These are phyloP conservation scores for Starmerella floricola DNA, from an alignment of 805 yeast species.

Conservation along the genomic window DNA sequence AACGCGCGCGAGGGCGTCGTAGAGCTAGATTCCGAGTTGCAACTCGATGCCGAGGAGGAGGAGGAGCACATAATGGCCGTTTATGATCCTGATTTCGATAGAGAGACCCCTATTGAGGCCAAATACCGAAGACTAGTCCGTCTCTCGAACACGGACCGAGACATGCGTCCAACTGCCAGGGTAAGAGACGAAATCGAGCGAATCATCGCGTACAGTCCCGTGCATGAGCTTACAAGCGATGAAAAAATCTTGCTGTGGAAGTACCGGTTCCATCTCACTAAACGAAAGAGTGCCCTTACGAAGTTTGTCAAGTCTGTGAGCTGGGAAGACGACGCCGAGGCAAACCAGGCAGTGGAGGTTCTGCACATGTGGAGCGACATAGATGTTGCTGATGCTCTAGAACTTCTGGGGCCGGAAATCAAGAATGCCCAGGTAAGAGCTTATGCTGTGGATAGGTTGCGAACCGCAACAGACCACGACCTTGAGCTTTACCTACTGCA, in stretches of 20 bases:
- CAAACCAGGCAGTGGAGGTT: slow-evolving; percentile 62
- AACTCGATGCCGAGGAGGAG: slow-evolving; percentile 13
- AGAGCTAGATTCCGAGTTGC: not conserved
- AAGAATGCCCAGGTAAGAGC: slow-evolving; percentile 61
- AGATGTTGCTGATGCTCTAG: slow-evolving; percentile 76
- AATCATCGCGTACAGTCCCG: slow-evolving; percentile 70
- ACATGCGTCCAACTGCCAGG: slow-evolving; percentile 77
- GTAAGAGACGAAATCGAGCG: slow-evolving; percentile 58
- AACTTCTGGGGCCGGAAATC: slow-evolving; percentile 68
- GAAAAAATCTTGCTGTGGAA: slow-evolving; percentile 87
- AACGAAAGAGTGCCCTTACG: slow-evolving; percentile 54
- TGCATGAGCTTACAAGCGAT: slow-evolving; percentile 63
- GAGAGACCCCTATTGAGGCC: slow-evolving; percentile 73
- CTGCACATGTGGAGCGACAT: slow-evolving; percentile 61
- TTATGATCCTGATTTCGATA: slow-evolving; percentile 57
- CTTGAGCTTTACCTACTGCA: slow-evolving; percentile 73
- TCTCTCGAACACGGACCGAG: slow-evolving; percentile 62
- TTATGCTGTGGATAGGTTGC: slow-evolving; percentile 76
- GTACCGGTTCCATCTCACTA: slow-evolving; percentile 68
- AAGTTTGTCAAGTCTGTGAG: slow-evolving; percentile 79
- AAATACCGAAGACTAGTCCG: slow-evolving; percentile 79
- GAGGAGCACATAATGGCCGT: slow-evolving; percentile 28
- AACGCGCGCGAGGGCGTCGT: not conserved
- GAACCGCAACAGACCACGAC: slow-evolving; percentile 68
- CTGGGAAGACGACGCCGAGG: slow-evolving; percentile 76